Conservation (phyloP, 257 asterid species). For the Anisodus acutangulus region DNA sequence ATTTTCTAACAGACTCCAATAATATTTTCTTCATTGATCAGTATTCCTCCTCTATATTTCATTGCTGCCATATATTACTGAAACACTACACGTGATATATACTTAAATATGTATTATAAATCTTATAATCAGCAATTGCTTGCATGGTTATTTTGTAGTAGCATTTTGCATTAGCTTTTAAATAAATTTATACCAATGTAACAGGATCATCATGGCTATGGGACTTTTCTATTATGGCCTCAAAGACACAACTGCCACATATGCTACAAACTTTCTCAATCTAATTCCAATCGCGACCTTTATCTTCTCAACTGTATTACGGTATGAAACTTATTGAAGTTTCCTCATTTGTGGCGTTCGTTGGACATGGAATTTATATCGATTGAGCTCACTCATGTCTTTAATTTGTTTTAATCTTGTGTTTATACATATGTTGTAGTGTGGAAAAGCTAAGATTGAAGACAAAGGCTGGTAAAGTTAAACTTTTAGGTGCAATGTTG, state of each 20-base stretch:
- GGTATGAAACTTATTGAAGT: conserved; percentile 39
- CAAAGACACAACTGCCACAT: conserved; percentile 70
- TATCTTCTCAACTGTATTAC: conserved; percentile 46
- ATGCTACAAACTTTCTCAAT: conserved; percentile 65
- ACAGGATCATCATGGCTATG: conserved; percentile 65
- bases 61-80: neutral
- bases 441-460: conserved; percentile 47
- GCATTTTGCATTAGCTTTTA: no score
- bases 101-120: neutral
- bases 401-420: neutral
- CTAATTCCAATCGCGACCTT: conserved; percentile 62
- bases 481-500: conserved; percentile 48
- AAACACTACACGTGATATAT: neutral
- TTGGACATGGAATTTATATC: neutral
- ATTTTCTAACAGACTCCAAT: neutral
- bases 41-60: neutral
- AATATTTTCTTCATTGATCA: conserved; percentile 5
- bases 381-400: neutral
- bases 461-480: conserved; percentile 46
- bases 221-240: conserved; percentile 69
- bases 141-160: neutral
- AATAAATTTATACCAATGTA: neutral
- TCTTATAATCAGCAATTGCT: neutral
- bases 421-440: conserved; percentile 32
- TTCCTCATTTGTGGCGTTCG: neutral